phyloP scores from a whole-genome alignment of 148 eudicot genomes.

The Diospyros kaki region DNA sequence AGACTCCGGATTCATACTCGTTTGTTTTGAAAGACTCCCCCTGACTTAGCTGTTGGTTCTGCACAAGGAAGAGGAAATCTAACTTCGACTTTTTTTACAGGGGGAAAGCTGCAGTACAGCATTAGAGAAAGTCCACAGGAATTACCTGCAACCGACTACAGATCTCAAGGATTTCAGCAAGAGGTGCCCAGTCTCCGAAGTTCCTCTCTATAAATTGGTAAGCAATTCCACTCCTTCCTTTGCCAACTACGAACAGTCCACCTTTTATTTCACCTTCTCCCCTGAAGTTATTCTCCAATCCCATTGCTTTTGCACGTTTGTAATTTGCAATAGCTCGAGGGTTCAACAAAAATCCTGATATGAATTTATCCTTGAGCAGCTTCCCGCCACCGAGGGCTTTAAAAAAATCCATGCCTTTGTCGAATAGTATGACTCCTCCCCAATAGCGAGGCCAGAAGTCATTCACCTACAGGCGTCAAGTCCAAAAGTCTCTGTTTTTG shows the following conservation, averaged over 20 bases:
- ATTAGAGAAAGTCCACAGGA: background rate
- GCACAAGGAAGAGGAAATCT: slow-evolving; percentile 9
- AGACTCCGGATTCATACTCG: background rate
- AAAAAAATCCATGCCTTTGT: slow-evolving; percentile 36
- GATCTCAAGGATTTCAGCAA: slow-evolving; percentile 39
- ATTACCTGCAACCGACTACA: slow-evolving; percentile 36
- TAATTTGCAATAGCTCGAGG: slow-evolving; percentile 45
- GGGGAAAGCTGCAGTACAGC: slow-evolving; percentile 5
- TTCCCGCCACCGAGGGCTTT: slow-evolving; percentile 51
- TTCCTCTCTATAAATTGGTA: slow-evolving; percentile 52
- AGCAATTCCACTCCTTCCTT: slow-evolving; percentile 40
- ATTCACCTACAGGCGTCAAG: slow-evolving; percentile 26
- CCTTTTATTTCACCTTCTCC: slow-evolving; percentile 55
- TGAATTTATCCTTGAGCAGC: slow-evolving; percentile 40
- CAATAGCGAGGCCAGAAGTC: slow-evolving; percentile 44
- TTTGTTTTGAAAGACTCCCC: slow-evolving; percentile 9
- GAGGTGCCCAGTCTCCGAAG: slow-evolving; percentile 51
- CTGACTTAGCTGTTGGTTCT: slow-evolving; percentile 23
- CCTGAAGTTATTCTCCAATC: slow-evolving; percentile 30
- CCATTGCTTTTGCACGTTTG: slow-evolving; percentile 43
- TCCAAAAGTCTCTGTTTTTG: slow-evolving; percentile 1
- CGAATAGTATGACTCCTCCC: slow-evolving; percentile 39
- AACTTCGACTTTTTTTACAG: slow-evolving; percentile 1
- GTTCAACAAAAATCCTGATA: slow-evolving; percentile 45
- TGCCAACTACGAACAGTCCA: slow-evolving; percentile 42